Base-by-base conservation (phyloP, 495 filamentous ascomycete genomes). In the Penicillium ochrochloron region DNA sequence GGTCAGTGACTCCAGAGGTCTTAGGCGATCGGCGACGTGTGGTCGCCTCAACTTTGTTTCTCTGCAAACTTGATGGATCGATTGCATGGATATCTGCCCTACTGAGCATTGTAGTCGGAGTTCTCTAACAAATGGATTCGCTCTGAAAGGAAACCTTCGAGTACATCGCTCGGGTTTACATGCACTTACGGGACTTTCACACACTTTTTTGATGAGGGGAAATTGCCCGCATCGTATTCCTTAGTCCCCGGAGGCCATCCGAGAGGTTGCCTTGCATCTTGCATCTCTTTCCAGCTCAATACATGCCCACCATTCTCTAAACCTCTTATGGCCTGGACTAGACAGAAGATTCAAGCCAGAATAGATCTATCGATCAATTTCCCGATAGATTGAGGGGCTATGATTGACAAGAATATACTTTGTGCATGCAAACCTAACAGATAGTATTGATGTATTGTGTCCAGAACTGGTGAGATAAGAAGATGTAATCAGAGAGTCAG, bases 61-160 rank as follows among this genome's bases (percentile, higher is more conserved):
- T 59, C 57, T 15, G 29, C 29, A 35, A 23, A 31, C 2, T 59
- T 8, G 42, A 50, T 59, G 25, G 42, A 59, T 50, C 25, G 48
- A 59, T 59, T 25, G n/a, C 29, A 48, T 21, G 9, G 1, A 27
- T 17, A 9, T 9, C 41, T 1, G 17, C 14, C 34, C 34, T 10
- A 35, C 25, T 27, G 25, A 1, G 25, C 25, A 27, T 27, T 27
- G 25, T 27, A 4, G 25, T 27, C 25, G n/a, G n/a, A n/a, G n/a
- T n/a, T n/a, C n/a, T n/a, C n/a, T n/a, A n/a, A n/a, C n/a, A n/a
- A n/a, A n/a, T n/a, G n/a, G n/a, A n/a, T n/a, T n/a, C n/a, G n/a
- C n/a, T n/a, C n/a, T n/a, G n/a, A n/a, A 27, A 27, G 25, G 25
- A 27, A 27, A 4, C 25, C 25, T 27, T 5, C 15, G n/a, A 44